Evolutionary conservation across 257 asterid genomes (phyloP), one percentile per base, ranked within the genome.

Genomic region (Przewalskia tangutica): DNA sequence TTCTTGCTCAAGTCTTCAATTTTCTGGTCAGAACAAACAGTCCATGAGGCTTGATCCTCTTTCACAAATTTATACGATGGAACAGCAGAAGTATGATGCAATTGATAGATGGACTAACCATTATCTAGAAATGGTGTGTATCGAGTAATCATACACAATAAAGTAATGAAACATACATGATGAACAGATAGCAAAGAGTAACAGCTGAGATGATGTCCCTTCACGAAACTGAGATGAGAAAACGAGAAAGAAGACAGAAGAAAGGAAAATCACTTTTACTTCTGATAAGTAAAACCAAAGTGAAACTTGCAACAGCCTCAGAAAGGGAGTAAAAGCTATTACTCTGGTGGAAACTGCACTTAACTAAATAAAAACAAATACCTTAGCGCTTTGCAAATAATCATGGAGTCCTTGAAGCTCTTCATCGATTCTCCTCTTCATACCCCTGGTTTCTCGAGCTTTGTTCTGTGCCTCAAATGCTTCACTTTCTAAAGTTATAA

Each of bases 361-460:
- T 53, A 50, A 16, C 40, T 6, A 5, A 48, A 59, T 50, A 58
- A 27, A 63, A 70, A 73, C 11, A 63, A 82, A 81, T 85, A 95
- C 98, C 94, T 95, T 95, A 38, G 85, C 86, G 65, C 80, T 82
- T 34, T 6, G 64, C 79, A 88, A 55, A 65, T 59, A 82, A 23
- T 85, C 83, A 13, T 79, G 86, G 84, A 94, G 92, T 83, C 64
- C 84, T 53, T 77, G 86, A 84, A 88, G 86, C 64, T 91, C 95
- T 83, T 89, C 95, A 85, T 90, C 93, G 86, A 70, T 86, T 18
- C 66, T 87, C 66, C 97, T 91, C 90, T 92, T 94, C 79, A 81
- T 83, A 60, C 91, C 92, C 76, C 85, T 89, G 17, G 81, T 84
- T 55, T 88, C 82, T 81, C 88, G 89, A 88, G 70, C 85, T 76